Percentiles rank a stretch among this genome's conserved stretches.
phyloP scores from a whole-genome alignment of 176 grass and related monocot genomes.

The Eragrostis curvula region DNA sequence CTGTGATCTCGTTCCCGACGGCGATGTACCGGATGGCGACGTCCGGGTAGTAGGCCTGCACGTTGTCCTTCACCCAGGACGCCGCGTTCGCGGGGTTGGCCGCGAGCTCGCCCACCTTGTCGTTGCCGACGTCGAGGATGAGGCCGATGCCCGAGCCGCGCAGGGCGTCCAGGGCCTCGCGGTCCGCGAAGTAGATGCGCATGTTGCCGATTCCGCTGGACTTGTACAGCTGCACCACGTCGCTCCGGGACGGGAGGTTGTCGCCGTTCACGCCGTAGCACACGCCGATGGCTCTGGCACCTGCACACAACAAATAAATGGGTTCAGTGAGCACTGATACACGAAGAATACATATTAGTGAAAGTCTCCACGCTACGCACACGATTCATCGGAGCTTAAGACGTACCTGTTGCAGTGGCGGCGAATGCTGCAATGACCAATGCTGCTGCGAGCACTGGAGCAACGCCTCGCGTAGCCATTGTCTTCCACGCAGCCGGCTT shows the following conservation, averaged over 20 bases:
- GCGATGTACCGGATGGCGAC: conserved; percentile 48
- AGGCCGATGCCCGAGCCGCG: conserved; percentile 48
- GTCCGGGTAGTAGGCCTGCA: conserved; percentile 38
- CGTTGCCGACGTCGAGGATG: conserved; percentile 42
- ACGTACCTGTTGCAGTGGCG: neutral
- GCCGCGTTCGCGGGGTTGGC: neutral
- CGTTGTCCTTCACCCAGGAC: conserved; percentile 47
- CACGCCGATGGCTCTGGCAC: conserved; percentile 42
- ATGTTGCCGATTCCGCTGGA: conserved; percentile 53
- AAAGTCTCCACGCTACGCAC: too few species aligned
- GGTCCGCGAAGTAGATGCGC: conserved; percentile 47
- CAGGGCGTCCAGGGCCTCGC: conserved; percentile 37
- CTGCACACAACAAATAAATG: neutral
- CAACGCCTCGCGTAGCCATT: conserved; percentile 21
- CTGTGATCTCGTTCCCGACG: conserved; percentile 66
- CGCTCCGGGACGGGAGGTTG: conserved; percentile 31
- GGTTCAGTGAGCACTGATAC: neutral
- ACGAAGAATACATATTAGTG: neutral
- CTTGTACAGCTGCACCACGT: conserved; percentile 60
- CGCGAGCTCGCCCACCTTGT: conserved; percentile 26
- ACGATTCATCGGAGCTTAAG: neutral
- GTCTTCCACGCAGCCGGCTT: neutral
- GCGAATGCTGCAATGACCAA: conserved; percentile 6
- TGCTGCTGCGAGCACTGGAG: conserved; percentile 1
- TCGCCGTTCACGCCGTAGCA: conserved; percentile 53